Evolutionary conservation across 768 basidiomycete species (phyloP).

Genomic region (Podaxis pistillaris): DNA sequence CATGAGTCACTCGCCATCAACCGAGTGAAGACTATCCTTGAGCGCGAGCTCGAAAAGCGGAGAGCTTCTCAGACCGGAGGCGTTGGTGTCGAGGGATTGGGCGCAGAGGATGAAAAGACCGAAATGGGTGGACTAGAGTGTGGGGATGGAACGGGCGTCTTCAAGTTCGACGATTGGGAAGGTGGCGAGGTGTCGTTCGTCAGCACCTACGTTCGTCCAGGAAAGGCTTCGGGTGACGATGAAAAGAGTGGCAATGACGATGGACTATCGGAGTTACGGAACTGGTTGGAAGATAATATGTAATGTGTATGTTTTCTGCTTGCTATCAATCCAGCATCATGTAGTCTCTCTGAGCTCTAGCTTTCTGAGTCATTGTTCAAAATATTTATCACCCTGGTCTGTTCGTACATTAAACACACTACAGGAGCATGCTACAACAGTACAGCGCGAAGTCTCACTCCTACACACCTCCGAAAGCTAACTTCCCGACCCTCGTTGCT

Average conservation of each 20-base stretch:
- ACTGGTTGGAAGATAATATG: conserved; percentile 48
- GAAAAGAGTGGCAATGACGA: conserved; percentile 34
- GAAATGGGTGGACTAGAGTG: conserved; percentile 80
- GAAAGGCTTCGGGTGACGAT: conserved; percentile 24
- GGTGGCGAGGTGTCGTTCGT: conserved; percentile 75
- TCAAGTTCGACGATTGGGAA: conserved; percentile 82
- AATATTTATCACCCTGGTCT: too few relatives aligned
- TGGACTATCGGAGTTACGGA: conserved; percentile 41
- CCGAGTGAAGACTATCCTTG: conserved; percentile 74
- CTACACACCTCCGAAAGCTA: too few relatives aligned
- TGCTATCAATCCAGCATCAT: neutral
- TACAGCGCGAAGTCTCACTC: too few relatives aligned
- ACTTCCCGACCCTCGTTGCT: too few relatives aligned
- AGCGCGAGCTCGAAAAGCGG: conserved; percentile 83
- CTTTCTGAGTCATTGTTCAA: neutral
- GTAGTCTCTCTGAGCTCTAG: neutral
- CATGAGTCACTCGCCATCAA: conserved; percentile 49
- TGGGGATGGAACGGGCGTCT: conserved; percentile 46
- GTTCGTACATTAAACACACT: too few relatives aligned
- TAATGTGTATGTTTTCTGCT: conserved; percentile 19
- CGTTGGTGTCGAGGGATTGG: conserved; percentile 71
- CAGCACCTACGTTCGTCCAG: conserved; percentile 49
- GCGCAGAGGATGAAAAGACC: conserved; percentile 60
- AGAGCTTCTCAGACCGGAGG: conserved; percentile 60
- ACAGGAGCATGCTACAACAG: too few relatives aligned